Base-by-base conservation (phyloP, 345 rosid species). In the Nasturtium officinale region DNA sequence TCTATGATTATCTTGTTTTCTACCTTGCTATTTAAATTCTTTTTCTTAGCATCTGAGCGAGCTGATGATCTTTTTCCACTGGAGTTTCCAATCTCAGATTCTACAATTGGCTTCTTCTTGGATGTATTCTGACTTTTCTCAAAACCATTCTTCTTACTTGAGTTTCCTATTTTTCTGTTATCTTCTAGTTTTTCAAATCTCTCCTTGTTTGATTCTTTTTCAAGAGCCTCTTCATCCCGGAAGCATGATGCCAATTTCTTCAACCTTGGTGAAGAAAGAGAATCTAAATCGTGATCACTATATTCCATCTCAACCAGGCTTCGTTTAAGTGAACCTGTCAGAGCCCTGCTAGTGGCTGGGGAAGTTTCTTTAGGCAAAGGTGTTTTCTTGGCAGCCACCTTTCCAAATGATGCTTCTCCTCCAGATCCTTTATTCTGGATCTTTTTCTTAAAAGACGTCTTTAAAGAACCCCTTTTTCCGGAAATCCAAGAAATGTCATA, bases 401-500 rank as follows among this genome's bases (percentile, higher is more conserved):
- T 72, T 72, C 54, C 77, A 35, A 73, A 71, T 9, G 74, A 76
- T 20, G 78, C 73, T 66, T 54, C 58, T 74, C 60, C 77, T 75
- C 67, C 78, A 45, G 57, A 45, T 67, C 51, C 61, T 69, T 61
- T 85, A 40, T 58, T 56, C 69, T 40, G 65, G 64, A 42, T 56
- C 53, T 65, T 85, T 70, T 33, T 79, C 12, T 28, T 28, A 54
- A 29, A 29, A 73, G 79, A 37, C 29, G 64, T 42, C 73, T 57
- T 78, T 13, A 61, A 10, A 10, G 65, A 21, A 75, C 79, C 80
- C 69, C 77, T 80, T 61, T 75, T 76, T 28, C 57, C 33, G 9
- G 52, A 63, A 55, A 72, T 46, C 92, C 87, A 83, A 72, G 83
- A 72, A 65, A 78, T 84, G 65, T 85, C 83, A 73, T 88, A 84